Conservation (phyloP, 441 rosid species). For the Eugenia klotzschiana region DNA sequence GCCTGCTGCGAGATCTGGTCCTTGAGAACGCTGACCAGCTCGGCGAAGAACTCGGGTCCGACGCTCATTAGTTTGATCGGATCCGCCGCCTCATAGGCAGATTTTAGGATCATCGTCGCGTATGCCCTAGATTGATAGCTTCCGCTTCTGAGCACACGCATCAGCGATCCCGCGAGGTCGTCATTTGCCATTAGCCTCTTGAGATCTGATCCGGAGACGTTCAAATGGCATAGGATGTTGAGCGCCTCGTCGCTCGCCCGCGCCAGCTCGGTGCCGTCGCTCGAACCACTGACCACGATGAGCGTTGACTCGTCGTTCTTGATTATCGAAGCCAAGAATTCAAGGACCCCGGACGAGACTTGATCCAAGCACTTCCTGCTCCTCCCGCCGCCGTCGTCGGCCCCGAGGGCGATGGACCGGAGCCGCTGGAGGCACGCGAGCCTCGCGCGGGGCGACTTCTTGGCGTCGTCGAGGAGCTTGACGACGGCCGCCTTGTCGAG, state of each 20-base stretch:
- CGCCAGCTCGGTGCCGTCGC: constrained; percentile 5
- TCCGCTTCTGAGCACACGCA: constrained; percentile 12
- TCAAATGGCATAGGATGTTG: constrained; percentile 19
- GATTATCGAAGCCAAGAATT: constrained; percentile 27
- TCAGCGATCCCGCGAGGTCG: constrained; percentile 16
- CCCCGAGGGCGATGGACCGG: constrained; percentile 20
- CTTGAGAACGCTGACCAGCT: constrained; percentile 15
- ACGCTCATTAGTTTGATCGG: constrained; percentile 15
- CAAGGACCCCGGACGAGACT: constrained; percentile 14
- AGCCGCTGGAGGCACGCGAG: constrained; percentile 18
- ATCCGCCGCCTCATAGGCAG: constrained; percentile 19
- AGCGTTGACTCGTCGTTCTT: background rate
- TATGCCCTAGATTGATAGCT: constrained; percentile 31
- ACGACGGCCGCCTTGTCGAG: constrained; percentile 14
- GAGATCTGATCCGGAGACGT: constrained; percentile 7
- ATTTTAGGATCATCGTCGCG: constrained; percentile 14
- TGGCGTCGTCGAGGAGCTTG: constrained; percentile 28
- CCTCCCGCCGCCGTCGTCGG: constrained; percentile 4
- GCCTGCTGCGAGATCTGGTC: constrained; percentile 29
- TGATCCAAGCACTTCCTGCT: constrained; percentile 15
- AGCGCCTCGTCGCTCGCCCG: constrained; percentile 29
- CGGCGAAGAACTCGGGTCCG: constrained; percentile 12
- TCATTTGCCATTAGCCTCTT: constrained; percentile 5
- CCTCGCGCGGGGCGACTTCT: constrained; percentile 6
- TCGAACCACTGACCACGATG: background rate